Evolutionary conservation across 768 basidiomycete genomes (phyloP), one percentile per base, ranked within the genome.

Genomic region (Mycena metata): DNA sequence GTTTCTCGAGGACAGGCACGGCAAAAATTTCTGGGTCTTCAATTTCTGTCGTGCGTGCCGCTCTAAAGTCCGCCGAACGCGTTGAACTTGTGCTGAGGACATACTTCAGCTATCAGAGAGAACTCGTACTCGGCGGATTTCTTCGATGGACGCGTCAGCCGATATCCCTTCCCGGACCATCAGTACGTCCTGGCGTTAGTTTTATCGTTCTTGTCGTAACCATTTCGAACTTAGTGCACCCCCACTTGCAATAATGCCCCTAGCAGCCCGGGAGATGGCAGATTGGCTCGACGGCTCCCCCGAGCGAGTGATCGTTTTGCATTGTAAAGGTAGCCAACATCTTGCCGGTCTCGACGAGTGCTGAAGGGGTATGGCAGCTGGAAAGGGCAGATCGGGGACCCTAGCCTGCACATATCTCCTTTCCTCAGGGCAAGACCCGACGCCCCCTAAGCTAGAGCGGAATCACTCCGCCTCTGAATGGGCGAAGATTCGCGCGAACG

Each of bases 131-230:
- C 89, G 4, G 81, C 90, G 3, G 79, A 80, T 51, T 79, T 90
- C 42, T 96, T 96, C 75, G 85, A 86, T 15, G 89, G 90, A 10
- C 83, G 93, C 46, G 91, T 95, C 19, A 94, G 91, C 72, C 82
- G 95, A 58, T 96, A 92, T 74, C 95, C 95, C 0, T 96, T 94
- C 75, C 95, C 95, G 23, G 95, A 96, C 75, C 95, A 96, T 76
- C 93, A 96, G 90, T 93, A 70, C 78, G 92, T 84, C 51, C 39
- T 39, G 5, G 30, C 46, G 26, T 55, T 16, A 1, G 15, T 19
- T 23, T 26, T n/a, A 23, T 35, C 19, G 23, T 46, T 10, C 43
- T 0, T 36, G 3, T 46, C 10, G 43, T 42, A 47, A 50, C 43
- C 17, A 2, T 23, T 21, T 11, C n/a, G n/a, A n/a, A n/a, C n/a